Conservation (phyloP, 345 rosid genomes). For the Aquilaria sinensis region DNA sequence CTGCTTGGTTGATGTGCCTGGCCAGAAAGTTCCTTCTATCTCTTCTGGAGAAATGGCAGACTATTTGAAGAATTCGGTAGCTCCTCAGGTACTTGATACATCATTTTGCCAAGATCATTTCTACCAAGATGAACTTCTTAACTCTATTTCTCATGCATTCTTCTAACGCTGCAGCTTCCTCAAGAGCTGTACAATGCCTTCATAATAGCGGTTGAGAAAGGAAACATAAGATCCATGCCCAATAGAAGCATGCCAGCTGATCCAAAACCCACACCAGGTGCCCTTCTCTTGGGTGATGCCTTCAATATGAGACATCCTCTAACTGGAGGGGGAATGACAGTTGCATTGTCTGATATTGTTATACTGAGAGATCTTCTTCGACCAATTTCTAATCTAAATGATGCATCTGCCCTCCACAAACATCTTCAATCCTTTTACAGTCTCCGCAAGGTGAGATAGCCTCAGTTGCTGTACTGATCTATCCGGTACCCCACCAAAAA, state of each 20-base stretch:
- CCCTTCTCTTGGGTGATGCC: conserved; percentile 47
- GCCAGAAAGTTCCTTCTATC: conserved; percentile 52
- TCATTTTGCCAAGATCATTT: not conserved
- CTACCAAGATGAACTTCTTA: not conserved
- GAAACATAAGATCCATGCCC: conserved; percentile 48
- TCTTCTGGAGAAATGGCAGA: conserved; percentile 48
- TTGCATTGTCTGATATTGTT: conserved; percentile 49
- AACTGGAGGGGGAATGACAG: conserved; percentile 69
- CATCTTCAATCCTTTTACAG: conserved; percentile 50
- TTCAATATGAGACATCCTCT: conserved; percentile 63
- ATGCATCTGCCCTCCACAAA: conserved; percentile 36
- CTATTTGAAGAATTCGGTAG: conserved; percentile 45
- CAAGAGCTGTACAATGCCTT: conserved; percentile 31
- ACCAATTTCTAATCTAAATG: conserved; percentile 34
- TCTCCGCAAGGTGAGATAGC: conserved; percentile 37
- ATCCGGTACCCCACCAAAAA: too few species aligned
- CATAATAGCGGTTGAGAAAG: conserved; percentile 33
- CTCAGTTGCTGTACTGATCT: too few species aligned
- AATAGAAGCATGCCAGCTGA: conserved; percentile 59
- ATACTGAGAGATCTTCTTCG: conserved; percentile 39
- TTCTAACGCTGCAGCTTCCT: conserved; percentile 29
- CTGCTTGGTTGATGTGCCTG: conserved; percentile 25
- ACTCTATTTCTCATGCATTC: not conserved
- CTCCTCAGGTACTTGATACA: conserved; percentile 33
- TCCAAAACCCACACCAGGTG: conserved; percentile 48